Evolutionary conservation across 1,284 basidiomycete species (phyloP).

Genomic region (Pisolithus thermaeus): DNA sequence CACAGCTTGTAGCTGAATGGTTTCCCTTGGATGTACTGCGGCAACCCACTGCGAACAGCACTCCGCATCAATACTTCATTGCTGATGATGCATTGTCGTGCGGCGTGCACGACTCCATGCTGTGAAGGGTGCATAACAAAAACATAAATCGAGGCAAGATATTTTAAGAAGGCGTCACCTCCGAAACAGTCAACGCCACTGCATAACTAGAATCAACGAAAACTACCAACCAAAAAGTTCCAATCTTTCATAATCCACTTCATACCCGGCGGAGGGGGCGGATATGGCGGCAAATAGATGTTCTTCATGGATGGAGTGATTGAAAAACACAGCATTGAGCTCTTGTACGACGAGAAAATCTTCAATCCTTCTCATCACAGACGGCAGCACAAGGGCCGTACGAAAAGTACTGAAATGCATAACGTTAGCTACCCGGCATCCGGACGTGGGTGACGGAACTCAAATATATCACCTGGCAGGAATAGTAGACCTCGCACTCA

Average conservation of each 20-base stretch:
- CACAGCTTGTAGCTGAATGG: slow-evolving; percentile 63
- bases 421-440: slow-evolving; percentile 22
- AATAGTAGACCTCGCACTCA: slow-evolving; percentile 65
- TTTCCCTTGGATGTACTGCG: slow-evolving; percentile 65
- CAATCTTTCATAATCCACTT: slow-evolving; percentile 73
- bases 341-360: slow-evolving; percentile 69
- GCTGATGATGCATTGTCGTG: slow-evolving; percentile 64
- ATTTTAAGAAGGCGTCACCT: slow-evolving; percentile 82
- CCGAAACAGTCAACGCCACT: slow-evolving; percentile 10
- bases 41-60: slow-evolving; percentile 52
- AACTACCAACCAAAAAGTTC: slow-evolving; percentile 63
- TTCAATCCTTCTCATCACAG: slow-evolving; percentile 63
- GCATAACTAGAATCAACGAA: slow-evolving; percentile 10
- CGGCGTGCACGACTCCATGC: slow-evolving; percentile 54
- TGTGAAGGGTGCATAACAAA: slow-evolving; percentile 60
- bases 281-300: slow-evolving; percentile 61
- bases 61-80: slow-evolving; percentile 59
- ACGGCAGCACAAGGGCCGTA: slow-evolving; percentile 64
- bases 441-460: slow-evolving; percentile 11
- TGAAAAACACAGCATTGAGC: slow-evolving; percentile 65
- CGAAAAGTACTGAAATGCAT: slow-evolving; percentile 48
- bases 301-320: slow-evolving; percentile 51
- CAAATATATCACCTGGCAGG: slow-evolving; percentile 55
- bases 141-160: slow-evolving; percentile 65
- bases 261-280: slow-evolving; percentile 58